Evolutionary conservation across 352 stramenopile genomes (phyloP), one percentile per base, ranked within the genome.

Genomic region (Pythium chondricola): DNA sequence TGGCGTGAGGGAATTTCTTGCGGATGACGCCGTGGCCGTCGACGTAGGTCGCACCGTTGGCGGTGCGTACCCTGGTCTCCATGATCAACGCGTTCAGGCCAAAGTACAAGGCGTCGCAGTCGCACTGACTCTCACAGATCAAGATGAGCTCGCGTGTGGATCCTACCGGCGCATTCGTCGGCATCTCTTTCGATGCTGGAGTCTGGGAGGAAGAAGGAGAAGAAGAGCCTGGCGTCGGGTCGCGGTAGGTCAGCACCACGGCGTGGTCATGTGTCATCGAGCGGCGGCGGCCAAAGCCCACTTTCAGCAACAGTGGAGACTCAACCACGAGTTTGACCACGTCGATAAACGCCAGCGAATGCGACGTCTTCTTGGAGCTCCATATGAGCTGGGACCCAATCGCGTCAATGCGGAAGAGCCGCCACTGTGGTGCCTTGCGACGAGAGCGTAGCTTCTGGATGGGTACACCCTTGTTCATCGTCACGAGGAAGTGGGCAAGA

Each of bases 1-100:
- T 88, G 32, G 73, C 74, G 43, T 85, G 76, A 2, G 74, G 63
- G 18, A 71, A 61, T 22, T 83, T 81, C 36, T 74, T 78, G 10
- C 76, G 76, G 42, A 85, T 83, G 30, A 71, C 58, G 8, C 76
- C 76, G 38, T 85, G 67, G 14, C 69, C 65, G 43, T 88, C 76
- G 1, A 85, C 73, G 42, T 79, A 85, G 20, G 58, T 77, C 2
- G 71, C 74, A 2, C 73, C 73, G 20, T 72, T 47, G 8, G 61
- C 61, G 0, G 74, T 71, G 37, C 73, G 64, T 0, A 40, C 59
- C 14, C 60, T 55, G 3, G 61, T 67, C 51, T 88, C 76, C 0
- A 40, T 48, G 48, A 83, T 52, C 25, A 88, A 43, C 35, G 73
- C 67, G 17, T 57, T 58, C 32, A 88, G 46, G 6, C 71, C 73